phyloP scores from a whole-genome alignment of 192 early-diverging fungal genomes.

The Geranomyces variabilis region DNA sequence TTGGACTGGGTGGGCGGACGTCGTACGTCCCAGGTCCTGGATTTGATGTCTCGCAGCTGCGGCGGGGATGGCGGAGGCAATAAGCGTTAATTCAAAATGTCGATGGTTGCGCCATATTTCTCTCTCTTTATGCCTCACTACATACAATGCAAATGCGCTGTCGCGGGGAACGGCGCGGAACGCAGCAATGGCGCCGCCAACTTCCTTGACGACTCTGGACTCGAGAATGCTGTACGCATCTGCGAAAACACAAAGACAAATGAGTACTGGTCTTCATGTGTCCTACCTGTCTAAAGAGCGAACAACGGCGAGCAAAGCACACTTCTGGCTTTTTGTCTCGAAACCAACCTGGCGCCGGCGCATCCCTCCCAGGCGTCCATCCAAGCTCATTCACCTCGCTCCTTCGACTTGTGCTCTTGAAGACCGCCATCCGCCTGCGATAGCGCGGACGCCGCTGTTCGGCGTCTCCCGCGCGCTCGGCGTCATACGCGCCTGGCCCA shows the following conservation, averaged over 20 bases:
- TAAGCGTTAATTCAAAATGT: too few relatives aligned
- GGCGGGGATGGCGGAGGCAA: background rate
- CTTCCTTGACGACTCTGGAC: conserved; percentile 30
- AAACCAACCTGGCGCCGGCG: conserved; percentile 45
- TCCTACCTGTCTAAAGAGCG: too few relatives aligned
- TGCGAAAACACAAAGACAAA: background rate
- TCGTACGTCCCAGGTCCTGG: conserved; percentile 1
- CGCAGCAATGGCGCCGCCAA: conserved; percentile 43
- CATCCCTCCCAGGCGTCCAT: conserved; percentile 39
- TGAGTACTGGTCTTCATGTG: background rate
- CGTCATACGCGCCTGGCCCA: conserved; percentile 28
- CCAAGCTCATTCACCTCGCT: conserved; percentile 42
- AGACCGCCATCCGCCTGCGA: conserved; percentile 3
- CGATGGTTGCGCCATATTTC: too few relatives aligned
- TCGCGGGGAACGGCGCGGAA: conserved; percentile 37
- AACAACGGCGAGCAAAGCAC: too few relatives aligned
- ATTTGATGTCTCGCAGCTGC: background rate
- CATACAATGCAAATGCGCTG: background rate
- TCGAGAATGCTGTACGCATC: conserved; percentile 38
- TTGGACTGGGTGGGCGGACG: too few relatives aligned
- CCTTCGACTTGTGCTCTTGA: conserved; percentile 28
- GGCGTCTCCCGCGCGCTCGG: background rate
- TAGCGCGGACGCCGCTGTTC: background rate
- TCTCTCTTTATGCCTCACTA: too few relatives aligned
- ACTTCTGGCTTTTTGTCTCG: background rate